Conservation (phyloP, 306 rosid species). For the Lathyrus oleraceus region DNA sequence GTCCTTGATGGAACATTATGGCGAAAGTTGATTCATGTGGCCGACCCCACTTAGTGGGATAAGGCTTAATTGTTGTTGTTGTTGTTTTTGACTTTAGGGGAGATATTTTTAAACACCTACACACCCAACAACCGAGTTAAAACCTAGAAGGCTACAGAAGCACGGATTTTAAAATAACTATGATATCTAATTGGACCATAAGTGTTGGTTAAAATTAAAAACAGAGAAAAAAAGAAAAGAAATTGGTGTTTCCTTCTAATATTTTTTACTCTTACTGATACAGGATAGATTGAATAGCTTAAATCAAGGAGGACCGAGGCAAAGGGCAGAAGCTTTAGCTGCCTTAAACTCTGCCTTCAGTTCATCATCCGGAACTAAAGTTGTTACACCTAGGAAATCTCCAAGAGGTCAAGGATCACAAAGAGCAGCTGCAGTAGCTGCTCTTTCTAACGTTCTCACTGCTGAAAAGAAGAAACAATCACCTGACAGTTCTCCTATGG, state of each 20-base stretch:
- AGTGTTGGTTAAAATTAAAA: conserved; percentile 13
- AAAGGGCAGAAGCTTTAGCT: conserved; percentile 98
- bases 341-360: conserved; percentile 86
- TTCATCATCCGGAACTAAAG: conserved; percentile 57
- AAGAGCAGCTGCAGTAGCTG: conserved; percentile 98
- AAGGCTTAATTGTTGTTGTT: too few species aligned
- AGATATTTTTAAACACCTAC: not conserved
- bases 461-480: conserved; percentile 79
- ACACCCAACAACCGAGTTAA: not conserved
- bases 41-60: too few species aligned
- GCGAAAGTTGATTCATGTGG: too few species aligned
- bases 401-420: conserved; percentile 77
- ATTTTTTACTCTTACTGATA: conserved; percentile 34
- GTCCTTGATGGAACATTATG: too few species aligned
- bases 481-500: conserved; percentile 71
- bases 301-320: conserved; percentile 81
- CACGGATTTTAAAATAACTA: not conserved
- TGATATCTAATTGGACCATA: conserved; percentile 6
- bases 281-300: conserved; percentile 74
- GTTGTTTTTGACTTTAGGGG: not conserved
- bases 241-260: conserved; percentile 25
- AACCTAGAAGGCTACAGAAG: conserved; percentile 9
- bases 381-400: conserved; percentile 52
- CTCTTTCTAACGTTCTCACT: conserved; percentile 87
- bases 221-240: not conserved